A percentile compares a stretch with the other conserved stretches of the same genome.
These are phyloP conservation scores for Torulaspora globosa DNA, from an alignment of 1,139 yeast species.

Conservation along the genomic window DNA sequence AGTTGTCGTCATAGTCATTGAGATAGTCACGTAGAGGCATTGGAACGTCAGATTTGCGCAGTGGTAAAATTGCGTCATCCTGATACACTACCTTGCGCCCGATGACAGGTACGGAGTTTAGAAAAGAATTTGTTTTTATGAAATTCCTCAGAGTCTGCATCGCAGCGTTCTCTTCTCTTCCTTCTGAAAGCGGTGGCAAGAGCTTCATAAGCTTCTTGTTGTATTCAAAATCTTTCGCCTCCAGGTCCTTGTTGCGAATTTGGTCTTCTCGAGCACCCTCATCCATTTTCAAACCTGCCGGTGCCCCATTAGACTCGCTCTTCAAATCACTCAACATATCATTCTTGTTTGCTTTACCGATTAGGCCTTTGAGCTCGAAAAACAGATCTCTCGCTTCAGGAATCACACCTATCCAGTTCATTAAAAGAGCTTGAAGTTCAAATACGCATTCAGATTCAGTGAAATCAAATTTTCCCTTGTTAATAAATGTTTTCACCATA, in stretches of 20 bases:
- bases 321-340: conserved; percentile 1
- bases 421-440: conserved; percentile 53
- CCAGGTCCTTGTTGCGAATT: not conserved
- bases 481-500: conserved; percentile 52
- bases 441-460: conserved; percentile 47
- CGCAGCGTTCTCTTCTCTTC: conserved; percentile 24
- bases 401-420: conserved; percentile 57
- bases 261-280: conserved; percentile 3
- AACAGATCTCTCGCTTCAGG: conserved; percentile 44
- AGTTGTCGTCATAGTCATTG: conserved; percentile 21
- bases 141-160: conserved; percentile 27
- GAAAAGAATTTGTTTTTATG: conserved; percentile 27
- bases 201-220: conserved; percentile 23
- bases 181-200: conserved; percentile 24
- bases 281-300: not conserved
- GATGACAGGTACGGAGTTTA: conserved; percentile 20
- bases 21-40: conserved; percentile 20
- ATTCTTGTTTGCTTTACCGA: conserved; percentile 13
- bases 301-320: not conserved
- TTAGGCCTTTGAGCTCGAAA: conserved; percentile 34
- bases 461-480: conserved; percentile 44
- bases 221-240: conserved; percentile 14
- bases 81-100: conserved; percentile 29
- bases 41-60: conserved; percentile 22
- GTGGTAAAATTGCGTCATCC: conserved; percentile 26